Evolutionary conservation across 192 early-diverging fungal genomes (phyloP).

Genomic region (Entophlyctis luteolus): DNA sequence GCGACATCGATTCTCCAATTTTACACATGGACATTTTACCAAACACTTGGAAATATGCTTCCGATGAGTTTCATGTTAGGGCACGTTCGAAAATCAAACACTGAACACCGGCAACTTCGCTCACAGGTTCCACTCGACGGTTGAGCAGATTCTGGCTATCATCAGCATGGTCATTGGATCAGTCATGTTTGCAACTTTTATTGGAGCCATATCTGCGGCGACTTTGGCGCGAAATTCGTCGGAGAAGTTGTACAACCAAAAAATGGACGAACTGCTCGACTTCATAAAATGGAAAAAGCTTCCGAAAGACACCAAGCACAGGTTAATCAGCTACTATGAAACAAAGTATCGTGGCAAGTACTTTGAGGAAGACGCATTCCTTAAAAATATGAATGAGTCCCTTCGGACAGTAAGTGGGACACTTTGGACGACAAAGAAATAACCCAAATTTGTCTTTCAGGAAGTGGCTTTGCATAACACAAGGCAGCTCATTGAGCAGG

Average conservation of each 20-base stretch:
- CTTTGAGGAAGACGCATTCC: slow-evolving; percentile 28
- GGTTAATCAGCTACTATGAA: not conserved
- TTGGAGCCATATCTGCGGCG: slow-evolving; percentile 26
- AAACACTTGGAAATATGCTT: slow-evolving; percentile 16
- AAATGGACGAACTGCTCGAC: slow-evolving; percentile 32
- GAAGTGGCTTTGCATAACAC: slow-evolving; percentile 31
- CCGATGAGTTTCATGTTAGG: slow-evolving; percentile 17
- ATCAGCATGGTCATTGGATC: not conserved
- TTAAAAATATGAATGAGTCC: slow-evolving; percentile 13
- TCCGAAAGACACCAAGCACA: not conserved
- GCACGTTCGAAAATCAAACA: not conserved
- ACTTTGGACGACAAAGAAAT: not conserved
- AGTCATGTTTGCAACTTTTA: slow-evolving; percentile 11
- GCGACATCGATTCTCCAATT: not conserved
- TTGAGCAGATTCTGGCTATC: not conserved
- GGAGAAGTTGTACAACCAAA: slow-evolving; percentile 25
- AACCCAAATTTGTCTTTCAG: not conserved
- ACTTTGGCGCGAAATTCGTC: slow-evolving; percentile 21
- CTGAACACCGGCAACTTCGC: not conserved
- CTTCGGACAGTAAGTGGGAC: not conserved
- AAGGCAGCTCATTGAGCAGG: slow-evolving; percentile 29
- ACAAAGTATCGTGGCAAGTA: slow-evolving; percentile 33
- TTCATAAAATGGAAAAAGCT: slow-evolving; percentile 35
- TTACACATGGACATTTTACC: slow-evolving; percentile 15
- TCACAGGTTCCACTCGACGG: slow-evolving; percentile 3